Percentiles rank a stretch among this genome's conserved stretches.
phyloP scores from a whole-genome alignment of 2,329 filamentous ascomycete genomes.

The Arachnomyces sp. region DNA sequence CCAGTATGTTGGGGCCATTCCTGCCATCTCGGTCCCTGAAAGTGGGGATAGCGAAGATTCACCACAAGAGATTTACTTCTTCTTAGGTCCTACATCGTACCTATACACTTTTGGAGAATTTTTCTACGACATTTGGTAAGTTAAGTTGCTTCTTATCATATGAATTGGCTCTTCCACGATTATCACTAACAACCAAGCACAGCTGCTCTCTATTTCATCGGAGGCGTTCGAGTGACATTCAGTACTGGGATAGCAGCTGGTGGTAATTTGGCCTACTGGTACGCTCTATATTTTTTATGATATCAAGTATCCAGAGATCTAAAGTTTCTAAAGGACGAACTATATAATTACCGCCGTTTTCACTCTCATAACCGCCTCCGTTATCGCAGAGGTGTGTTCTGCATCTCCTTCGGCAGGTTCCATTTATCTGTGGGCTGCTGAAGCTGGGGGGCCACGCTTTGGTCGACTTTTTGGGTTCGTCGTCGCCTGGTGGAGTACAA shows the following conservation, averaged over 20 bases:
- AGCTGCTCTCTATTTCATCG: conserved; percentile 55
- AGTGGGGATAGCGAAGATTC: background rate
- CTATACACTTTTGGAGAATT: conserved; percentile 51
- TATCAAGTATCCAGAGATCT: background rate
- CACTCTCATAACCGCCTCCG: conserved; percentile 53
- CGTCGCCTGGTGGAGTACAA: conserved; percentile 58
- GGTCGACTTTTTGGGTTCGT: conserved; percentile 51
- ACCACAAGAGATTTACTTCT: conserved; percentile 11
- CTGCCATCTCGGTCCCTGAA: background rate
- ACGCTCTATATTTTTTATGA: conserved; percentile 9
- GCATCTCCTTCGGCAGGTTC: conserved; percentile 51
- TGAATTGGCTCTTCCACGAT: background rate
- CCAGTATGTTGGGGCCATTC: conserved; percentile 33
- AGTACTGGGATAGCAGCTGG: conserved; percentile 55
- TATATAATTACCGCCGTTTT: conserved; percentile 53
- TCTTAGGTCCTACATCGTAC: conserved; percentile 48
- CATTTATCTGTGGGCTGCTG: conserved; percentile 56
- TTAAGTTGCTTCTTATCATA: background rate
- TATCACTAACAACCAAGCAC: background rate
- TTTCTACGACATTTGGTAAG: conserved; percentile 51
- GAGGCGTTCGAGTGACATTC: conserved; percentile 52
- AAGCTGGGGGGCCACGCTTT: conserved; percentile 47
- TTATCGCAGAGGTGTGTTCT: conserved; percentile 54
- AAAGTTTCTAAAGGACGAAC: conserved; percentile 41
- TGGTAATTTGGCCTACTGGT: conserved; percentile 55